These are phyloP conservation scores for Stachybotrys elegans DNA, from an alignment of 2,329 filamentous ascomycete genomes.

Conservation along the genomic window DNA sequence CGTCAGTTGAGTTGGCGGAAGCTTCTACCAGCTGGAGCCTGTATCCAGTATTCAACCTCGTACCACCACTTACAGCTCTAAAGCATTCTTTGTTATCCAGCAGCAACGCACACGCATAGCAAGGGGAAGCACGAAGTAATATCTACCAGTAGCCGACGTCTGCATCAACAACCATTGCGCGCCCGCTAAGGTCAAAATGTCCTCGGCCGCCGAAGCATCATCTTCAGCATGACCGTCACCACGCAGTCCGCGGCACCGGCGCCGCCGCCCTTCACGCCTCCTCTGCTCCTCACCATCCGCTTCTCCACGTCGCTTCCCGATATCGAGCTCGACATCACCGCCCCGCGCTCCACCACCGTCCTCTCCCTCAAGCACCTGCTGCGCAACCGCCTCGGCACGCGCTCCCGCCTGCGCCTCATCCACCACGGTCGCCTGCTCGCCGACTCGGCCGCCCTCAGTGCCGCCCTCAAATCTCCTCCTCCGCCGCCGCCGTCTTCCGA, in stretches of 20 bases:
- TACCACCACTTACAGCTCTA: no score
- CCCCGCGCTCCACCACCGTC: conserved; percentile 64
- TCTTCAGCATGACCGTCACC: background rate
- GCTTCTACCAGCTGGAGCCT: no score
- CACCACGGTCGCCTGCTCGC: conserved; percentile 81
- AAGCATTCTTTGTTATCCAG: no score
- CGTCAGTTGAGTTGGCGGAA: no score
- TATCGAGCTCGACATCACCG: conserved; percentile 69
- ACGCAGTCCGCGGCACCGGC: conserved; percentile 12
- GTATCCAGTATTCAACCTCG: no score
- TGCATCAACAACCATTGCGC: no score
- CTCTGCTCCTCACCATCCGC: conserved; percentile 77
- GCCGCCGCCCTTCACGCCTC: conserved; percentile 21
- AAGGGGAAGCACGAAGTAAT: no score
- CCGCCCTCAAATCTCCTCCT: conserved; percentile 61
- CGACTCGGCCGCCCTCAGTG: conserved; percentile 63
- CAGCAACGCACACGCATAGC: no score
- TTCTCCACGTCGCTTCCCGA: conserved; percentile 85
- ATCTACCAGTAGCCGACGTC: no score
- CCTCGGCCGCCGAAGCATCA: background rate
- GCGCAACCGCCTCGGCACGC: conserved; percentile 63
- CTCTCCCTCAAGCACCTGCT: conserved; percentile 78
- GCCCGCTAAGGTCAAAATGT: no score
- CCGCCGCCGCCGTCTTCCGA: conserved; percentile 48
- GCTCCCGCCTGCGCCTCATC: conserved; percentile 79